Conservation (phyloP, 2,329 filamentous ascomycete species). For the Monosporascus sp. region DNA sequence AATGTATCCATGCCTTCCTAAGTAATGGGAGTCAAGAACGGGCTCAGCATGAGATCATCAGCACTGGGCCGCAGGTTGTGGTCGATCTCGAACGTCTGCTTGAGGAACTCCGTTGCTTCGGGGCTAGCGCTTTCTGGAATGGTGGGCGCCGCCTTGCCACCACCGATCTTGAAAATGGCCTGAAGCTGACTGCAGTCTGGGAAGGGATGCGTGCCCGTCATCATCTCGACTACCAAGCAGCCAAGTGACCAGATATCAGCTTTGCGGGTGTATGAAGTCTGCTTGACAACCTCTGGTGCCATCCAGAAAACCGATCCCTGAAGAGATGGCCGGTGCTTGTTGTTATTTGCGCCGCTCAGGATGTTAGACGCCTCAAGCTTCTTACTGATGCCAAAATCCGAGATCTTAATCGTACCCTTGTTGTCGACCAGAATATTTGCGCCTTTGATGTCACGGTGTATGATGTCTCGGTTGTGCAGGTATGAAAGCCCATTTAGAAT, state of each 20-base stretch:
- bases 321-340: conserved; percentile 69
- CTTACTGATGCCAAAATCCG: conserved; percentile 98
- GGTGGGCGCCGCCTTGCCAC: conserved; percentile 77
- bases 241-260: conserved; percentile 98
- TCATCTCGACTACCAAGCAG: conserved; percentile 98
- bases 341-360: conserved; percentile 62
- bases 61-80: conserved; percentile 88
- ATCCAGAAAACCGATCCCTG: conserved; percentile 99
- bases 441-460: conserved; percentile 98
- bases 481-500: conserved; percentile 91
- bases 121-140: conserved; percentile 81
- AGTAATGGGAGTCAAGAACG: conserved; percentile 72
- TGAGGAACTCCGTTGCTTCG: conserved; percentile 78
- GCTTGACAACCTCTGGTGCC: conserved; percentile 97
- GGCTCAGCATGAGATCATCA: conserved; percentile 79
- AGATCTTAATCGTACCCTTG: conserved; percentile 98
- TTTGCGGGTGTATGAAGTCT: conserved; percentile 96
- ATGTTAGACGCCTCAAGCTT: conserved; percentile 90
- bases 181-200: conserved; percentile 96
- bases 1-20: conserved; percentile 24
- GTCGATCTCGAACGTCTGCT: conserved; percentile 90
- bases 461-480: conserved; percentile 90
- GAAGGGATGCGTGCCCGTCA: conserved; percentile 93
- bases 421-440: conserved; percentile 99
- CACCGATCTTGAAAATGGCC: conserved; percentile 97